These are phyloP conservation scores for Epichloe coenophiala DNA, from an alignment of 2,329 filamentous ascomycete species.

Conservation along the genomic window DNA sequence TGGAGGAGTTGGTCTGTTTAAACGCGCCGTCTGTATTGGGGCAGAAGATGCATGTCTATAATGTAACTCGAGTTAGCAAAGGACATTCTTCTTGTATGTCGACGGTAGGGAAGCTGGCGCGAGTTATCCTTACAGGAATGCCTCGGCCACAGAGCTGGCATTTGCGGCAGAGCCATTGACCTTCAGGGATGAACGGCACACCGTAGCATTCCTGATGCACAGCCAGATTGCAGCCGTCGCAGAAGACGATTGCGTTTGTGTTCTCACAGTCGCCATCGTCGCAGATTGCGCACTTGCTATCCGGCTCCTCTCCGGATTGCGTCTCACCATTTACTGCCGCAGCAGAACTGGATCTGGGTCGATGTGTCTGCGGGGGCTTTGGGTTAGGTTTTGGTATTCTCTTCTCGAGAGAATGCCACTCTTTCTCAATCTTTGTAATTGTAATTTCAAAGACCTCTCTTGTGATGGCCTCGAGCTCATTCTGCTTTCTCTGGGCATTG, in stretches of 20 bases:
- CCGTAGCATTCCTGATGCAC: conserved; percentile 99
- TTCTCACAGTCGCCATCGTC: conserved; percentile 99
- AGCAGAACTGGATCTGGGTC: conserved; percentile 83
- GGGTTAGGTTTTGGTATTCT: conserved; percentile 94
- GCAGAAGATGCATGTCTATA: conserved; percentile 87
- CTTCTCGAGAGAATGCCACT: conserved; percentile 94
- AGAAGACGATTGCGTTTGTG: conserved; percentile 97
- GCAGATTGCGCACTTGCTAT: conserved; percentile 94
- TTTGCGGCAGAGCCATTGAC: conserved; percentile 97
- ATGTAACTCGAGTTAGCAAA: neutral
- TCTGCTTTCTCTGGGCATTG: conserved; percentile 62
- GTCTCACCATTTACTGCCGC: conserved; percentile 92
- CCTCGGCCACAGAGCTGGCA: conserved; percentile 91
- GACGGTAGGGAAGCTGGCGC: neutral
- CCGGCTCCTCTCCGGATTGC: conserved; percentile 73
- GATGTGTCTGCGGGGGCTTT: conserved; percentile 87
- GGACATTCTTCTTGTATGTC: neutral
- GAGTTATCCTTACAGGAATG: conserved; percentile 49
- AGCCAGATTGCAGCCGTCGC: conserved; percentile 91
- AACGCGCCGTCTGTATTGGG: conserved; percentile 96
- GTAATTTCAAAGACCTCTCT: conserved; percentile 94
- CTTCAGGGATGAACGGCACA: conserved; percentile 95
- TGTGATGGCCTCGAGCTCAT: conserved; percentile 70
- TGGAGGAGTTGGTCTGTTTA: conserved; percentile 91
- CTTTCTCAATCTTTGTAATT: conserved; percentile 97